Percentiles rank a stretch among this genome's conserved stretches.
Conservation (phyloP, 2,329 filamentous ascomycete species). For the Pezicula neosporulosa region DNA sequence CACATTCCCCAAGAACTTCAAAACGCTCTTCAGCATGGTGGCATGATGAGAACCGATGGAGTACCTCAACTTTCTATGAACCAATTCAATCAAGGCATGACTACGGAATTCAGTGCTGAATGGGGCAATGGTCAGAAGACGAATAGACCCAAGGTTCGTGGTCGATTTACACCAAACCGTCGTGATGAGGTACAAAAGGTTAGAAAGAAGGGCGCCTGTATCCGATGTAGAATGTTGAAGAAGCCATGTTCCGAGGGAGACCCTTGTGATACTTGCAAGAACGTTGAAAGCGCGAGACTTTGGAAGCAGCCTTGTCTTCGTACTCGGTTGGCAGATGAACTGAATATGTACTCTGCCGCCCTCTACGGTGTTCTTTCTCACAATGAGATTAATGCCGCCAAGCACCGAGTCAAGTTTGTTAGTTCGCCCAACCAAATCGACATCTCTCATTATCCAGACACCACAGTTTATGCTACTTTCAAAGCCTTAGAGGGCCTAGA, state of each 20-base stretch:
- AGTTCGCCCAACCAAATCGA: conserved; percentile 44
- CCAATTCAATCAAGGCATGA: conserved; percentile 13
- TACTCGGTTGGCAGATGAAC: conserved; percentile 57
- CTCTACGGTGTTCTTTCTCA: conserved; percentile 61
- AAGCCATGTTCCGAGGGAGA: conserved; percentile 64
- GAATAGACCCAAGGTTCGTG: conserved; percentile 43
- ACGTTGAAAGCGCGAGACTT: conserved; percentile 60
- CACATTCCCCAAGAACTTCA: conserved; percentile 9
- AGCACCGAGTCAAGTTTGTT: conserved; percentile 44
- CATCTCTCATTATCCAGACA: conserved; percentile 55
- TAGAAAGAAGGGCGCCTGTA: conserved; percentile 62
- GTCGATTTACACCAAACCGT: conserved; percentile 54
- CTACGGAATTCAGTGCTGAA: conserved; percentile 28
- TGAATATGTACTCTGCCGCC: conserved; percentile 61
- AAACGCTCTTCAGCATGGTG: background rate
- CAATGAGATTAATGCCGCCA: conserved; percentile 53
- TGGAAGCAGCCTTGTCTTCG: conserved; percentile 63
- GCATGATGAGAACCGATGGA: conserved; percentile 2
- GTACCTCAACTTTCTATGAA: conserved; percentile 22
- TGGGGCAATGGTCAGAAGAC: conserved; percentile 26
- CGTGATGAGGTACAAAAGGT: conserved; percentile 64
- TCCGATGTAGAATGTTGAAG: conserved; percentile 61
- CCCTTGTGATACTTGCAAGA: conserved; percentile 61
- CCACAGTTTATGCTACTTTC: conserved; percentile 29
- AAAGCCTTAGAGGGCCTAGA: conserved; percentile 22